Evolutionary conservation across 805 yeast species (phyloP).

Genomic region (Candida tibetensis): DNA sequence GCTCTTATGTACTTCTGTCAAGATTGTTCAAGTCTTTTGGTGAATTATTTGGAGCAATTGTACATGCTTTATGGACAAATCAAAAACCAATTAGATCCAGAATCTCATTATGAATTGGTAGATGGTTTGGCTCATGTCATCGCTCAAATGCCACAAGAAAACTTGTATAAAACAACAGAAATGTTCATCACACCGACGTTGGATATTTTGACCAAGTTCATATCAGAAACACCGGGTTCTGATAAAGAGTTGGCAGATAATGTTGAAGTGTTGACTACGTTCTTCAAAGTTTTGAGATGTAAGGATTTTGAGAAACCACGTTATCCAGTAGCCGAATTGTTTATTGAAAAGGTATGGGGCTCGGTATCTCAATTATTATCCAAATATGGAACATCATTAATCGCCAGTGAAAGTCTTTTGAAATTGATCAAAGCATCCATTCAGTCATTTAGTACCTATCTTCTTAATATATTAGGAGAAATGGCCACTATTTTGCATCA

Average conservation of each 20-base stretch:
- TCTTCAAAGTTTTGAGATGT: slow-evolving; percentile 56
- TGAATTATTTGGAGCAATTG: slow-evolving; percentile 69
- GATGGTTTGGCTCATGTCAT: slow-evolving; percentile 89
- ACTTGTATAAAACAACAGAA: slow-evolving; percentile 50
- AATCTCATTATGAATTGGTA: slow-evolving; percentile 72
- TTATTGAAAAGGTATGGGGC: slow-evolving; percentile 60
- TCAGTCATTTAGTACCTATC: slow-evolving; percentile 56
- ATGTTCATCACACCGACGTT: slow-evolving; percentile 69
- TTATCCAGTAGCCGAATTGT: slow-evolving; percentile 53
- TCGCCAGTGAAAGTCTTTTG: slow-evolving; percentile 71
- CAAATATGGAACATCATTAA: slow-evolving; percentile 55
- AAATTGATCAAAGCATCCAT: slow-evolving; percentile 66
- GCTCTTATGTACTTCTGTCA: slow-evolving; percentile 93
- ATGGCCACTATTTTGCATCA: slow-evolving; percentile 64
- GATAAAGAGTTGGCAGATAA: slow-evolving; percentile 53
- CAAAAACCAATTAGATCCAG: slow-evolving; percentile 54
- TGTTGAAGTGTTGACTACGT: slow-evolving; percentile 64
- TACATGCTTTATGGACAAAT: slow-evolving; percentile 64
- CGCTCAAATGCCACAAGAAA: slow-evolving; percentile 53
- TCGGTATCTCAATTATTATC: slow-evolving; percentile 45
- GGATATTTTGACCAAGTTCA: slow-evolving; percentile 30
- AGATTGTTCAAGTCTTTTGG: slow-evolving; percentile 73
- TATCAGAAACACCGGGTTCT: slow-evolving; percentile 1
- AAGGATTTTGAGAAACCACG: slow-evolving; percentile 31
- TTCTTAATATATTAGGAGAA: slow-evolving; percentile 57